phyloP scores from a whole-genome alignment of 768 basidiomycete species.

The Russula compacta region DNA sequence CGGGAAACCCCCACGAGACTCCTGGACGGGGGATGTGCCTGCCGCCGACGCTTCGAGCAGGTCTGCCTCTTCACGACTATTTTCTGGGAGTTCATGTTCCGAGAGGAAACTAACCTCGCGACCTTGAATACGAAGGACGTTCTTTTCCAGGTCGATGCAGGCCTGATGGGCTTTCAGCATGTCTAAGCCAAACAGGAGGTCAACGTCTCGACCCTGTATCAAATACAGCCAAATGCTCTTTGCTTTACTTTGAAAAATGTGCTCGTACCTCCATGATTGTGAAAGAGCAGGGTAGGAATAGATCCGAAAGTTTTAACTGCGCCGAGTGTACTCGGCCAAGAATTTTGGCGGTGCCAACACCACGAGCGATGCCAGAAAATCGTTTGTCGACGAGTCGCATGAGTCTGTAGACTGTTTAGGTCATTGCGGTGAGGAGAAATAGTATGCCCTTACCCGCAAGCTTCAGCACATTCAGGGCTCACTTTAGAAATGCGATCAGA shows the following conservation, averaged over 20 bases:
- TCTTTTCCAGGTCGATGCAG: slow-evolving; percentile 86
- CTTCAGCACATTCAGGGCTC: slow-evolving; percentile 86
- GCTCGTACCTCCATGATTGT: slow-evolving; percentile 85
- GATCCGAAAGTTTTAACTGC: slow-evolving; percentile 79
- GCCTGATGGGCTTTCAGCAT: slow-evolving; percentile 98
- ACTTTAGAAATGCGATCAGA: slow-evolving; percentile 37
- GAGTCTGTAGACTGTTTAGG: slow-evolving; percentile 39
- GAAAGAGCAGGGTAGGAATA: slow-evolving; percentile 83
- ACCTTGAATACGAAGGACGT: slow-evolving; percentile 85
- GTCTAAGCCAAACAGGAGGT: slow-evolving; percentile 96
- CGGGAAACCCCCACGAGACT: slow-evolving; percentile 39
- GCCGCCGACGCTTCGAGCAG: slow-evolving; percentile 12
- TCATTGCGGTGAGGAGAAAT: slow-evolving; percentile 3
- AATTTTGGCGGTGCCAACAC: slow-evolving; percentile 92
- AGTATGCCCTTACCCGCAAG: slow-evolving; percentile 58
- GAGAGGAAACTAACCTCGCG: slow-evolving; percentile 82
- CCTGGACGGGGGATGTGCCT: not conserved
- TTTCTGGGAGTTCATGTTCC: slow-evolving; percentile 90
- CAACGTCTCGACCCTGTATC: slow-evolving; percentile 74
- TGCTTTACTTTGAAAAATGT: not conserved
- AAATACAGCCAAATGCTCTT: not conserved
- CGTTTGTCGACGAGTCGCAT: slow-evolving; percentile 89
- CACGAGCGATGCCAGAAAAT: slow-evolving; percentile 82
- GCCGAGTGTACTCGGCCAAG: slow-evolving; percentile 91
- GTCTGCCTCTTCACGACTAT: slow-evolving; percentile 42